Base-by-base conservation (phyloP, 1,139 yeast genomes). In the Sugiyamaella neomexicana region DNA sequence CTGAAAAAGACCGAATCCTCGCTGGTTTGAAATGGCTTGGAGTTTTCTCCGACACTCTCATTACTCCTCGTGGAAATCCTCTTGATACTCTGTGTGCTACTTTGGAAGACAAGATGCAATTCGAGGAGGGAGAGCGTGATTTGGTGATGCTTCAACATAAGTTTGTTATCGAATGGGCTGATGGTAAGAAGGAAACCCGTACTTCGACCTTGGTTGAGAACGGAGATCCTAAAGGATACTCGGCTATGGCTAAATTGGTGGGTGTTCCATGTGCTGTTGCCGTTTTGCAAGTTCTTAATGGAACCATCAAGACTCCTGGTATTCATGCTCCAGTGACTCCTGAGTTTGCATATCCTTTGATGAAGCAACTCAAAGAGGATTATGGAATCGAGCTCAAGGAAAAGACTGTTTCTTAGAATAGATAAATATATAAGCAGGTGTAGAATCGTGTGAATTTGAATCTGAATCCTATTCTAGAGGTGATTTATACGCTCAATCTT, bases 261-360 rank as follows among this genome's bases (percentile, higher is more conserved):
- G 99, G 99, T 78, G 95, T 90, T 63, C 99, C 99, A 63, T 93
- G 97, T 75, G 97, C 97, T 57, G 96, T 93, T 72, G 99, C 98
- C 41, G 80, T 86, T 60, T 84, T 84, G 76, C 87, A 88, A 74
- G 88, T 93, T 62, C 80, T 93, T 67, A 81, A 86, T 64, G 97
- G 97, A 60, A 82, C 86, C 60, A 86, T 89, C 69, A 78, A 79
- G 67, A 79, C 78, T 60, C 86, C 89, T 51, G 99, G 99, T 65
- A 80, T 93, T 69, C 80, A 86, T 65, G 98, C 98, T 55, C 99
- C 99, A 69, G 88, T 89, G 81, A 78, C 89, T 61, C 86, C 95
- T 60, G 93, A 89, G 71, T 83, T 89, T 69, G 90, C 90, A 70
- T 85, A 88, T 65, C 93, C 98, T 61, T 80, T 93, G 74, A 85